Evolutionary conservation across 768 basidiomycete genomes (phyloP), one percentile per base, ranked within the genome.

Genomic region (Hygrocybe punicea): DNA sequence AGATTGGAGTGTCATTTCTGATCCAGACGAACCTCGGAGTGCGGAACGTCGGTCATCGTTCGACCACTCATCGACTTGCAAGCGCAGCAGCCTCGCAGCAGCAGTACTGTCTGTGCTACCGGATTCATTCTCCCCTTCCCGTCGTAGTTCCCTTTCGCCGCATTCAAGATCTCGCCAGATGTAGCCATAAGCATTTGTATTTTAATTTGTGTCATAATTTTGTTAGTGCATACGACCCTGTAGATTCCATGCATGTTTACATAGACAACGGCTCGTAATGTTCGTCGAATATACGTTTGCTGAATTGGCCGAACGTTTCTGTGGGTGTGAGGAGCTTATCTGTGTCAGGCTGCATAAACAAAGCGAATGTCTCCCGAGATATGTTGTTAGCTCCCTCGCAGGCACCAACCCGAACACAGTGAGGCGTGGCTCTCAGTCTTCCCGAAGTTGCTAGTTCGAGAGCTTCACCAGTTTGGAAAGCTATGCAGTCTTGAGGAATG

Each of bases 401-500:
- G 3, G 70, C 70, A 6, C 86, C 91, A 5, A 92, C 85, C 58
- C 86, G 83, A 42, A 98, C 96, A 62, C 91, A 97, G 63, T 98
- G 96, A 11, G 96, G 96, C 0, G 97, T 99, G 0, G 97, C 97
- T 42, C 86, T 82, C 14, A 99, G 78, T 55, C 79, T 82, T 13
- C 86, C 84, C 9, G 79, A 84, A 1, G 96, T 98, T 21, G 95
- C 87, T 21, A 98, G 77, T 69, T 97, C 87, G 19, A 99, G 82
- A 8, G 96, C 92, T 73, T 99, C 94, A 6, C 97, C 97, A 0
- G 94, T 98, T 70, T 99, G 97, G 71, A 99, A 98, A 3, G 95
- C 96, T 51, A 96, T 73, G 65, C 87, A 91, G 66, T 91, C 83
- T 16, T 74, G 65, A 4, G 97, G 96, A 60, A 99, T 97, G 1